phyloP scores from a whole-genome alignment of 1,284 basidiomycete species.

The Puccinia novopanici region DNA sequence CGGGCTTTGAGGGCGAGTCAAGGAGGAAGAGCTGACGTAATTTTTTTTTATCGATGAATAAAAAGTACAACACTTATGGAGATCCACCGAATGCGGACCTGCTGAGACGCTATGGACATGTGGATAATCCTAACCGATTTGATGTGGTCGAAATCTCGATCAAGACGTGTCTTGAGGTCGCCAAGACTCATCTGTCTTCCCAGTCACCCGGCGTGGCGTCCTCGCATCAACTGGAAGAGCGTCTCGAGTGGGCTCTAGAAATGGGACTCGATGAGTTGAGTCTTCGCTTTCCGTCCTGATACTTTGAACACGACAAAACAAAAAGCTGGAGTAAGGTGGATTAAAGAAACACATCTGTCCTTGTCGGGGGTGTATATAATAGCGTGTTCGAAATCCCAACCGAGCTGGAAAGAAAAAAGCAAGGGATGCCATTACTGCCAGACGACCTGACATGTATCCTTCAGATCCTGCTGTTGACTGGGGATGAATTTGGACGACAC shows the following conservation, averaged over 20 bases:
- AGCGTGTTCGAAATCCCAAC: conserved; percentile 41
- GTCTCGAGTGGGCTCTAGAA: conserved; percentile 53
- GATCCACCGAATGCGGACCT: conserved; percentile 94
- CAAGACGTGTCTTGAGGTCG: conserved; percentile 69
- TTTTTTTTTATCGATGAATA: background rate
- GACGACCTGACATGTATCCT: conserved; percentile 71
- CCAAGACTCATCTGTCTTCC: conserved; percentile 55
- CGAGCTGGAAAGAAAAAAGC: conserved; percentile 8
- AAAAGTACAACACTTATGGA: conserved; percentile 90
- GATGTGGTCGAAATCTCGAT: conserved; percentile 85
- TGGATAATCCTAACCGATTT: conserved; percentile 83
- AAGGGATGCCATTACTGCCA: conserved; percentile 65
- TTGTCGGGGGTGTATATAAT: too few relatives aligned
- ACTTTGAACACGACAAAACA: too few relatives aligned
- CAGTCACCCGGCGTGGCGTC: conserved; percentile 51
- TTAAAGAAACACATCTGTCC: too few relatives aligned
- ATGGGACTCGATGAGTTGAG: conserved; percentile 57
- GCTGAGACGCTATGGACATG: conserved; percentile 87
- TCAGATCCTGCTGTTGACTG: conserved; percentile 68
- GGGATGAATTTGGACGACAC: conserved; percentile 69
- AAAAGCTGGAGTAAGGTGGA: too few relatives aligned
- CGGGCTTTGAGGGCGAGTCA: too few relatives aligned
- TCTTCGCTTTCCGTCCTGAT: background rate
- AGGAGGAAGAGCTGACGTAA: background rate
- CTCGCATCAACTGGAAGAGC: conserved; percentile 50